These are phyloP conservation scores for Colletotrichum falcatum DNA, from an alignment of 2,329 filamentous ascomycete species.

Conservation along the genomic window DNA sequence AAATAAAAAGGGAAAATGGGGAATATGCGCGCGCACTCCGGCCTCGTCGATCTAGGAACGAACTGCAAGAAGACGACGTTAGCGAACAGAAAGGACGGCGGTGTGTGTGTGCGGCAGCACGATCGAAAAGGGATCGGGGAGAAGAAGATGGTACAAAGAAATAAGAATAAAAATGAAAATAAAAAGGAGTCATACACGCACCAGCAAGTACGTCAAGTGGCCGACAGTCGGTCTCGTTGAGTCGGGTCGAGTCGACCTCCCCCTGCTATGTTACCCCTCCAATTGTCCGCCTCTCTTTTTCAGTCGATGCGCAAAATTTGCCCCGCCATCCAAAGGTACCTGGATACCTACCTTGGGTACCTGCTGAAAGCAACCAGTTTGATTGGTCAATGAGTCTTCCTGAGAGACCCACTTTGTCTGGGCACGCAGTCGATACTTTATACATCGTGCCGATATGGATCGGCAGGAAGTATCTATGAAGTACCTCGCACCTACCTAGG, in stretches of 20 bases:
- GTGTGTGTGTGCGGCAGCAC: constrained; percentile 18
- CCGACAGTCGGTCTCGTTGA: constrained; percentile 38
- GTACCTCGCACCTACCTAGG: too few species aligned
- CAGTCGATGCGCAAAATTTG: constrained; percentile 9
- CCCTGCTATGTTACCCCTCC: constrained; percentile 1
- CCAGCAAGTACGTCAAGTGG: constrained; percentile 31
- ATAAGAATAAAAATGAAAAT: background rate
- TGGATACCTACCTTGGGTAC: background rate
- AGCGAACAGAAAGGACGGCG: constrained; percentile 14
- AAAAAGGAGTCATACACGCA: constrained; percentile 31
- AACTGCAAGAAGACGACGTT: constrained; percentile 23
- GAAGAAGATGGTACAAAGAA: background rate
- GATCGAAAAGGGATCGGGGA: constrained; percentile 15
- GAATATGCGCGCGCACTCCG: constrained; percentile 15
- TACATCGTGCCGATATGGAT: too few species aligned
- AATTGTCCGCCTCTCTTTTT: background rate
- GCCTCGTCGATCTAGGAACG: constrained; percentile 13
- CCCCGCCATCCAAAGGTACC: constrained; percentile 2
- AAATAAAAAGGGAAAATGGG: background rate
- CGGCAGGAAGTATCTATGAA: too few species aligned
- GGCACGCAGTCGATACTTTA: too few species aligned
- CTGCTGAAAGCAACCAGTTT: too few species aligned
- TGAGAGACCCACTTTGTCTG: background rate
- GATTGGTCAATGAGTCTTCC: background rate
- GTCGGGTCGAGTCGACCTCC: constrained; percentile 9